Base-by-base conservation (phyloP, 805 yeast species). In the Zygotorulaspora chibaensis region DNA sequence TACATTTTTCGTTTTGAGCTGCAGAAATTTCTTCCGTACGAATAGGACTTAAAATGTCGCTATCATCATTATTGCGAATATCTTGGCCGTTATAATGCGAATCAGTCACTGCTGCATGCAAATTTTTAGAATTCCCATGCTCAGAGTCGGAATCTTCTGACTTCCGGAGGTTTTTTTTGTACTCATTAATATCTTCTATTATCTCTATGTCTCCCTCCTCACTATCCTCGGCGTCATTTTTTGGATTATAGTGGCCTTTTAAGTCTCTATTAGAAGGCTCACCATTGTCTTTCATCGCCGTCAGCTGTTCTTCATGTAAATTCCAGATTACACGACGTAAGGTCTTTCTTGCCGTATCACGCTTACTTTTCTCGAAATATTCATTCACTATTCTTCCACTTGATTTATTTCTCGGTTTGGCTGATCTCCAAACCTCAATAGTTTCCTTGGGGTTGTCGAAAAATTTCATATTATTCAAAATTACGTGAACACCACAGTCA, bases 401-500 rank as follows among this genome's bases (percentile, higher is more conserved):
- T n/a, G 44, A 18, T 35, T 52, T 56, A 28, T 51, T 52, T 43
- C 45, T 58, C 5, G 46, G 40, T 13, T 47, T 55, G 3, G 60
- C 46, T 13, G 43, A 54, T 46, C 66, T 61, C 86, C 86, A 80
- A 9, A 76, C 52, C 35, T 60, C 59, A 37, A 76, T 67, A 42
- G 87, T 81, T 18, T 61, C 69, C 0, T 54, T 54, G 0, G 80
- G 77, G 33, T 76, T 65, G 18, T 68, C 67, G 38, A 83, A 69
- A 65, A 87, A 81, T 51, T 75, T 78, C 46, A 72, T 69, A 10
- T 83, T 74, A 55, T 85, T 89, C 54, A 83, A 83, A 12, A 93
- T 83, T 1, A 91, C 86, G 66, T 87, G 96, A 16, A 93, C 79
- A 1, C 99, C 99, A 69, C 99, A 93, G 62, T 93, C 99, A 60